Conservation (phyloP, 176 grass and related monocot species). For the Eragrostis nindensis region DNA sequence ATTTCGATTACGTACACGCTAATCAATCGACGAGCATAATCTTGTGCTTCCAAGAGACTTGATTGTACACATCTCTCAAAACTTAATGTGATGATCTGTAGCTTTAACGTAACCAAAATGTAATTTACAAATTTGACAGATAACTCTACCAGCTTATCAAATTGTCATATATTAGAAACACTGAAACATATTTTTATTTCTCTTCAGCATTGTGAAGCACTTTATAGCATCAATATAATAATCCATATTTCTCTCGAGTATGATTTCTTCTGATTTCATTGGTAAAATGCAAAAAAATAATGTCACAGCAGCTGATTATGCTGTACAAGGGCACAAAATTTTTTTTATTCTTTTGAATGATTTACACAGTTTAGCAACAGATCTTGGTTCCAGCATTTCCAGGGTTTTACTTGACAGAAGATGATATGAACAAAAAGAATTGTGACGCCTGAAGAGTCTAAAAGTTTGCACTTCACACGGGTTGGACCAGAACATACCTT, state of each 20-base stretch:
- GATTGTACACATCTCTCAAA: background rate
- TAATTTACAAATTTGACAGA: no score
- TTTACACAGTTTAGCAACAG: background rate
- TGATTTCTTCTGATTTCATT: background rate
- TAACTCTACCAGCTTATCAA: no score
- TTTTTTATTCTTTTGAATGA: background rate
- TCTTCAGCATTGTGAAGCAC: background rate
- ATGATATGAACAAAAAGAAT: background rate
- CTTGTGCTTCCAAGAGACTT: background rate
- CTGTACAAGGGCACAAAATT: background rate
- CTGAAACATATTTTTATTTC: background rate
- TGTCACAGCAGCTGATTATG: background rate
- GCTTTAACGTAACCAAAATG: background rate
- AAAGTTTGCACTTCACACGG: background rate
- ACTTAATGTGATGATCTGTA: background rate
- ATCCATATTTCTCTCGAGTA: background rate
- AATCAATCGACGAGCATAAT: no score
- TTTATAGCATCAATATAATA: background rate
- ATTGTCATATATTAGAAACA: no score
- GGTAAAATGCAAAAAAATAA: slow-evolving; percentile 15
- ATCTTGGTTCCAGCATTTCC: background rate
- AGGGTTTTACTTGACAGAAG: background rate
- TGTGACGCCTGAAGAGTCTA: background rate
- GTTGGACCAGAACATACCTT: slow-evolving; percentile 62
- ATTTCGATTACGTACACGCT: no score